Evolutionary conservation across 2,329 filamentous ascomycete genomes (phyloP).

Genomic region (Nigrospora oryzae): DNA sequence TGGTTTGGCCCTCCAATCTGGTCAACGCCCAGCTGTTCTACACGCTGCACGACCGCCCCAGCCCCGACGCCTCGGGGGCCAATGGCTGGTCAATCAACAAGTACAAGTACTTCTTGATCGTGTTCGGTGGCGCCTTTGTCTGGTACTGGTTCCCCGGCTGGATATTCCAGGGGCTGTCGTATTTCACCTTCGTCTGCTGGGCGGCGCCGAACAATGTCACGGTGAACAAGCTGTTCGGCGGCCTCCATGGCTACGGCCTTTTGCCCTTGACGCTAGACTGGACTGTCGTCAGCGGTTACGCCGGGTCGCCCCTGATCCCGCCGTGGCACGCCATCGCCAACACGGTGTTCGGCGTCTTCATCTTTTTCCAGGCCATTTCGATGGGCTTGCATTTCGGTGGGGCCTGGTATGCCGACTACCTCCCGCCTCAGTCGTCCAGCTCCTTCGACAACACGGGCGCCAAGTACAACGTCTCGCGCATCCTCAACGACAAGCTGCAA

Average conservation of each 20-base stretch:
- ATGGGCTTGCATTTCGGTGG: slow-evolving; percentile 19
- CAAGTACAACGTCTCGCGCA: slow-evolving; percentile 40
- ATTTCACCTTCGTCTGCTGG: slow-evolving; percentile 38
- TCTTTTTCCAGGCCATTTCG: slow-evolving; percentile 23
- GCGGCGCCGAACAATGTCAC: slow-evolving; percentile 35
- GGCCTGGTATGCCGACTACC: slow-evolving; percentile 9
- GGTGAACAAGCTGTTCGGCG: slow-evolving; percentile 42
- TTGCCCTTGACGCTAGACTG: slow-evolving; percentile 38
- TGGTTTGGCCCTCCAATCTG: slow-evolving; percentile 41
- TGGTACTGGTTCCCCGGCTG: slow-evolving; percentile 48
- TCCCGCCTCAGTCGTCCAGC: slow-evolving; percentile 11
- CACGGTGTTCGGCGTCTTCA: slow-evolving; percentile 18
- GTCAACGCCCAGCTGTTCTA: slow-evolving; percentile 39
- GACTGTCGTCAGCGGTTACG: slow-evolving; percentile 19
- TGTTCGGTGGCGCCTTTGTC: slow-evolving; percentile 30
- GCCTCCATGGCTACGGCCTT: slow-evolving; percentile 24
- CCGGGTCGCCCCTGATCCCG: neutral
- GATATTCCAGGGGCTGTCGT: slow-evolving; percentile 38
- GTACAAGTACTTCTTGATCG: slow-evolving; percentile 35
- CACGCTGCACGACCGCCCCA: slow-evolving; percentile 28
- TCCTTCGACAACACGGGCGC: slow-evolving; percentile 49
- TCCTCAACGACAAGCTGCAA: slow-evolving; percentile 37
- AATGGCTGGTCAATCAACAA: slow-evolving; percentile 35
- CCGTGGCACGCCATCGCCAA: slow-evolving; percentile 22
- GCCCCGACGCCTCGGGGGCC: slow-evolving; percentile 26